Base-by-base conservation (phyloP, 345 rosid species). In the Hibiscus mutabilis region DNA sequence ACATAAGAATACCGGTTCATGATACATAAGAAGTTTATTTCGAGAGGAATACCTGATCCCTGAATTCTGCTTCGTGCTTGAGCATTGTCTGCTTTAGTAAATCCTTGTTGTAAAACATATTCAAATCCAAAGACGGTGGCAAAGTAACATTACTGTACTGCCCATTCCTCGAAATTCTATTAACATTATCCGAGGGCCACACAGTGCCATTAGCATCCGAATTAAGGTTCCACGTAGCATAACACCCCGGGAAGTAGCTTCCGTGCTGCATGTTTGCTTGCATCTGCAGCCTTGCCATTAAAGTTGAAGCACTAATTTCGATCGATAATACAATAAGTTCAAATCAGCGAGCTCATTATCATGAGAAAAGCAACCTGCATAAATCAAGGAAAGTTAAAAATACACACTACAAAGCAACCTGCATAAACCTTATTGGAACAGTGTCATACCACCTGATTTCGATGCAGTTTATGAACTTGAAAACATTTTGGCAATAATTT, bases 41-140 rank as follows among this genome's bases (percentile, higher is more conserved):
- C 8, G 58, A 44, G 25, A 44, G 68, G 46, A 14, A 24, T 76
- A 88, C 92, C 90, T 88, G 92, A 72, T 82, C 76, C 79, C 60
- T 81, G 77, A 86, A 86, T 69, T 78, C 76, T 62, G 86, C 82
- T 73, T 88, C 88, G 24, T 88, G 92, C 40, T 77, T 81, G 58
- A 88, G 88, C 79, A 86, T 88, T 75, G 83, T 84, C 71, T 80
- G 85, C 75, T 78, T 81, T 60, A 86, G 5, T 58, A 68, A 49
- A 62, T 74, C 88, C 75, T 83, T 86, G 76, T 66, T 62, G 60
- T 37, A 75, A 33, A 68, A 75, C 60, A 74, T 60, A 64, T 76
- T 78, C 60, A 67, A 74, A 60, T 69, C 76, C 1, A 71, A 51
- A 72, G 65, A 77, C 24, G 74, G 11, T 12, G 66, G 52, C 58